Evolutionary conservation across 1,284 basidiomycete genomes (phyloP).

Genomic region (Xanthoconium separans): DNA sequence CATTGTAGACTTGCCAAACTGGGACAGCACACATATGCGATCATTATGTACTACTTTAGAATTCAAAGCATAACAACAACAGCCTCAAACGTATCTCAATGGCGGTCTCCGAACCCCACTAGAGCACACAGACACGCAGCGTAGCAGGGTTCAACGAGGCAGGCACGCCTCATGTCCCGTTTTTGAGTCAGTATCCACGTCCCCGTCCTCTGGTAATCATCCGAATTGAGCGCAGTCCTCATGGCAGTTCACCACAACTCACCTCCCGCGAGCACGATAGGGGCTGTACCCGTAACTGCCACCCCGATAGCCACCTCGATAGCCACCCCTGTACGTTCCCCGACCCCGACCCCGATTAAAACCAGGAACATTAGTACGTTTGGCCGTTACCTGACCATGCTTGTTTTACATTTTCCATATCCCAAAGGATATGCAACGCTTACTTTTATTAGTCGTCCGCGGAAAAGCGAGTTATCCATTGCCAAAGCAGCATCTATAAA

Average conservation of each 20-base stretch:
- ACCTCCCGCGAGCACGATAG: slow-evolving; percentile 81
- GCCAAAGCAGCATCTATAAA: slow-evolving; percentile 90
- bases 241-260: slow-evolving; percentile 30
- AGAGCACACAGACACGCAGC: slow-evolving; percentile 7
- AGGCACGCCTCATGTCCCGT: slow-evolving; percentile 19
- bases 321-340: slow-evolving; percentile 72
- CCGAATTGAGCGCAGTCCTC: slow-evolving; percentile 11
- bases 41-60: slow-evolving; percentile 30
- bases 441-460: slow-evolving; percentile 91
- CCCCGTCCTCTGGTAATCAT: slow-evolving; percentile 57
- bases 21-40: slow-evolving; percentile 4
- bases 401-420: slow-evolving; percentile 3
- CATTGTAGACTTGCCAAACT: slow-evolving; percentile 15
- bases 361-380: slow-evolving; percentile 91
- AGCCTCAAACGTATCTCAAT: slow-evolving; percentile 18
- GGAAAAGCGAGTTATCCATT: slow-evolving; percentile 96
- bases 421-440: slow-evolving; percentile 5
- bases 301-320: slow-evolving; percentile 50
- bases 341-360: slow-evolving; percentile 83
- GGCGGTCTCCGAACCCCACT: slow-evolving; percentile 10
- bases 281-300: slow-evolving; percentile 64
- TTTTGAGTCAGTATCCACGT: slow-evolving; percentile 56
- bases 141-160: slow-evolving; percentile 11
- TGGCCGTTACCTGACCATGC: slow-evolving; percentile 73
- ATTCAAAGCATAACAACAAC: slow-evolving; percentile 28